Conservation (phyloP, 2,329 filamentous ascomycete species). For the Talaromyces sp. region DNA sequence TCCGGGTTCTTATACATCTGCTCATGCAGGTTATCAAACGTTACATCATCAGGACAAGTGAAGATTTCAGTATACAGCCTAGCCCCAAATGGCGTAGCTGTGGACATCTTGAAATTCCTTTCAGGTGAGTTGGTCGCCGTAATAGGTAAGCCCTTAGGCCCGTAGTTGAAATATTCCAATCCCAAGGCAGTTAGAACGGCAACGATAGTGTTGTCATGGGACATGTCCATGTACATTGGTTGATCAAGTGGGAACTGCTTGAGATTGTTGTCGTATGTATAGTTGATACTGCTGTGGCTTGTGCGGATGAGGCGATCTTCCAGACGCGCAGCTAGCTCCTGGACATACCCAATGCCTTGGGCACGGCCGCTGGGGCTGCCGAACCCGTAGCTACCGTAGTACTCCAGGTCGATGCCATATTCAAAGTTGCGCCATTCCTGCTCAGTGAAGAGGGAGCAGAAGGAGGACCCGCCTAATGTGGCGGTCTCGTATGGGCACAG, state of each 20-base stretch:
- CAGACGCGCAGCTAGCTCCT: slow-evolving; percentile 55
- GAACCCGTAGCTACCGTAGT: slow-evolving; percentile 49
- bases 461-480: slow-evolving; percentile 55
- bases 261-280: slow-evolving; percentile 50
- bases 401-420: slow-evolving; percentile 57
- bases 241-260: slow-evolving; percentile 51
- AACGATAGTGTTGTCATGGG: slow-evolving; percentile 58
- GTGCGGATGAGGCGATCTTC: slow-evolving; percentile 50
- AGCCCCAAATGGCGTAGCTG: slow-evolving; percentile 60
- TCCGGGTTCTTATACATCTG: slow-evolving; percentile 33
- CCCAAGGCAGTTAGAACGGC: slow-evolving; percentile 55
- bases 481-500: slow-evolving; percentile 59
- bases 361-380: slow-evolving; percentile 56
- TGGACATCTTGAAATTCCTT: slow-evolving; percentile 53
- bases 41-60: slow-evolving; percentile 45
- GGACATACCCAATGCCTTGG: slow-evolving; percentile 57
- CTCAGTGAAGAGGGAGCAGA: slow-evolving; percentile 58
- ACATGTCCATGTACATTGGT: slow-evolving; percentile 57
- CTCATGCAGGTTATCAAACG: slow-evolving; percentile 32
- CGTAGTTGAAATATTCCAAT: slow-evolving; percentile 54
- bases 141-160: slow-evolving; percentile 29
- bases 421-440: slow-evolving; percentile 61
- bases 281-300: slow-evolving; percentile 57
- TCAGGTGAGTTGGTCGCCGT: slow-evolving; percentile 44
- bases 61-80: slow-evolving; percentile 60